phyloP scores from a whole-genome alignment of 371 early-diverging fungal species.

The Mucor indicus region DNA sequence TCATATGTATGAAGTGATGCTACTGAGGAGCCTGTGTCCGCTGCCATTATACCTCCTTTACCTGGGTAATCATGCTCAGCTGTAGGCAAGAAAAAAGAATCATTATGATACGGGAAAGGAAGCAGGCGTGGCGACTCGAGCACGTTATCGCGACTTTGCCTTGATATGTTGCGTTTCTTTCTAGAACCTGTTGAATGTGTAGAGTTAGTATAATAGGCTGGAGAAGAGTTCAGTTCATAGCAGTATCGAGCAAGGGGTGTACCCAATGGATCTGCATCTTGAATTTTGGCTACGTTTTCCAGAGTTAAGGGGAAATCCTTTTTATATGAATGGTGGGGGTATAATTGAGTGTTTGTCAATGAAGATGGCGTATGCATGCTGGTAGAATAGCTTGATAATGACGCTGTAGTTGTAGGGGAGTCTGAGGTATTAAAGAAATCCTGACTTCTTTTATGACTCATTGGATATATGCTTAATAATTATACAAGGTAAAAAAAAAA shows the following conservation, averaged over 20 bases:
- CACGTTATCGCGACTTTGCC: constrained; percentile 5
- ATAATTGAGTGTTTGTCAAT: no score
- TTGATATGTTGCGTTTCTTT: no score
- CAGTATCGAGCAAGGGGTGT: constrained; percentile 20
- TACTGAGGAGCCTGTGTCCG: no score
- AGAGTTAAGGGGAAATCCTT: constrained; percentile 13
- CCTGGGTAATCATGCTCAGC: constrained; percentile 24
- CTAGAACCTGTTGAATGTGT: neutral
- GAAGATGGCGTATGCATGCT: no score
- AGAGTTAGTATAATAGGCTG: neutral
- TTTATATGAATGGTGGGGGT: no score
- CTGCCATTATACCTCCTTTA: neutral
- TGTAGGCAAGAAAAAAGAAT: constrained; percentile 23
- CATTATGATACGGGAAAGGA: constrained; percentile 29
- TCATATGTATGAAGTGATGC: no score
- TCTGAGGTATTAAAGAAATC: no score
- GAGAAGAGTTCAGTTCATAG: neutral
- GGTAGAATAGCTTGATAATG: no score
- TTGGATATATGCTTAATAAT: no score
- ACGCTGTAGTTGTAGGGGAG: no score
- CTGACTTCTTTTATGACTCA: no score
- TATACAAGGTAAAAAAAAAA: no score
- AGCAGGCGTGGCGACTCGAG: constrained; percentile 20
- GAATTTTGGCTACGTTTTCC: constrained; percentile 19
- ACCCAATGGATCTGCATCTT: constrained; percentile 7